These are phyloP conservation scores for Zasmidium cellare DNA, from an alignment of 2,329 filamentous ascomycete species.

Conservation along the genomic window DNA sequence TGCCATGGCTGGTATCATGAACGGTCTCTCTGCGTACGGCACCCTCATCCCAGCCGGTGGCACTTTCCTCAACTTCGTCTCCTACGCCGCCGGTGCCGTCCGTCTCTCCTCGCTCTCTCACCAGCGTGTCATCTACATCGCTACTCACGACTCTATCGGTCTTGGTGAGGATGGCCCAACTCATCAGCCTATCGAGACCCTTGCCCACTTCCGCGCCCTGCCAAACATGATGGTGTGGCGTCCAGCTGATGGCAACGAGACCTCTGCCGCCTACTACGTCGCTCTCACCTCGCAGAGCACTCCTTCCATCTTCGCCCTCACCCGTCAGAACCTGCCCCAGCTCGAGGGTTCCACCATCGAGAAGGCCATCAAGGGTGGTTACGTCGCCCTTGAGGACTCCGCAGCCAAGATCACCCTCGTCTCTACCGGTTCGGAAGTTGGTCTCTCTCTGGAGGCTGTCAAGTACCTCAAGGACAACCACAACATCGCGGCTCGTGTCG, in stretches of 20 bases:
- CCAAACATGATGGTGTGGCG: constrained; percentile 99
- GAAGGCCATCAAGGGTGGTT: constrained; percentile 90
- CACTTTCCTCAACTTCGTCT: constrained; percentile 99
- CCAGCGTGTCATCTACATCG: constrained; percentile 89
- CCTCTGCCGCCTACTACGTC: constrained; percentile 94
- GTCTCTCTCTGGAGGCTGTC: constrained; percentile 87
- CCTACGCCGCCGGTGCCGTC: constrained; percentile 92
- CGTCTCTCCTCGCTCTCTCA: constrained; percentile 91
- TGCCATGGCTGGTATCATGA: constrained; percentile 88
- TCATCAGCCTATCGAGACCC: constrained; percentile 98
- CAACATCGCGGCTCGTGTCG: constrained; percentile 83
- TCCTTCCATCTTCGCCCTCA: constrained; percentile 89
- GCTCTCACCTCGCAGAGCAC: constrained; percentile 87
- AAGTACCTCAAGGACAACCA: constrained; percentile 89
- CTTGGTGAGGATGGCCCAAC: constrained; percentile 98
- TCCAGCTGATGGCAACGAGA: constrained; percentile 97
- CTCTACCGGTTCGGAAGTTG: constrained; percentile 94
- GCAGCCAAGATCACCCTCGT: constrained; percentile 85
- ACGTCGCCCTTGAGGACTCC: constrained; percentile 82
- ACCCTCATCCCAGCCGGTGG: constrained; percentile 90
- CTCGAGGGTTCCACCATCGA: constrained; percentile 91
- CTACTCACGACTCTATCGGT: constrained; percentile 98
- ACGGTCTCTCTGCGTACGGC: constrained; percentile 93
- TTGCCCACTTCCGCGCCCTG: constrained; percentile 96
- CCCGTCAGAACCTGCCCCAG: constrained; percentile 97